Conservation (phyloP, 2,329 filamentous ascomycete genomes). For the Ascochyta lentis region DNA sequence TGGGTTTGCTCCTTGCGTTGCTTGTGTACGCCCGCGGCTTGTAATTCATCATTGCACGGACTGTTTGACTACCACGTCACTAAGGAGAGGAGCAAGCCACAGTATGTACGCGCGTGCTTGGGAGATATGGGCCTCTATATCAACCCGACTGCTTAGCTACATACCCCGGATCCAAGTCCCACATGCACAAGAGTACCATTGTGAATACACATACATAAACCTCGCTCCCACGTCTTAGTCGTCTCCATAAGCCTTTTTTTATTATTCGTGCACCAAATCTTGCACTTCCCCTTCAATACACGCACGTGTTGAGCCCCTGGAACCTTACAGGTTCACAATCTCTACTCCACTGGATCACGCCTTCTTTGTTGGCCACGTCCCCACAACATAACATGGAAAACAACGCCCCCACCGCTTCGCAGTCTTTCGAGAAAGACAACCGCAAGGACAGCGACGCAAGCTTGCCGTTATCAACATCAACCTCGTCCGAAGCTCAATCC, state of each 20-base stretch:
- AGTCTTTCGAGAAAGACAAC: conserved; percentile 26
- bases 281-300: conserved; percentile 27
- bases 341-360: conserved; percentile 10
- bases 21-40: conserved; percentile 41
- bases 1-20: conserved; percentile 46
- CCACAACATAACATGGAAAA: conserved; percentile 13
- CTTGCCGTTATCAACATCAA: conserved; percentile 35
- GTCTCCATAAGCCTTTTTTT: conserved; percentile 9
- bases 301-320: conserved; percentile 28
- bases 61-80: conserved; percentile 47
- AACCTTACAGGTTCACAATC: conserved; percentile 16
- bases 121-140: conserved; percentile 32
- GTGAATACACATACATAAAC: conserved; percentile 31
- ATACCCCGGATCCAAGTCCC: conserved; percentile 27
- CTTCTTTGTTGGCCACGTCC: conserved; percentile 10
- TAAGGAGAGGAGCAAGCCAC: conserved; percentile 33
- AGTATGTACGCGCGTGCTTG: conserved; percentile 39
- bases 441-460: conserved; percentile 28
- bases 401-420: conserved; percentile 22
- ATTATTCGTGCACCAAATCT: conserved; percentile 22
- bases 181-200: conserved; percentile 19
- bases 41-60: conserved; percentile 38
- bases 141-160: conserved; percentile 23
- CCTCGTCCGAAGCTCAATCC: conserved; percentile 29
- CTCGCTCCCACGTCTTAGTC: conserved; percentile 9